Evolutionary conservation across 202 grass and related monocot species (phyloP).

Genomic region (Eragrostis tef): DNA sequence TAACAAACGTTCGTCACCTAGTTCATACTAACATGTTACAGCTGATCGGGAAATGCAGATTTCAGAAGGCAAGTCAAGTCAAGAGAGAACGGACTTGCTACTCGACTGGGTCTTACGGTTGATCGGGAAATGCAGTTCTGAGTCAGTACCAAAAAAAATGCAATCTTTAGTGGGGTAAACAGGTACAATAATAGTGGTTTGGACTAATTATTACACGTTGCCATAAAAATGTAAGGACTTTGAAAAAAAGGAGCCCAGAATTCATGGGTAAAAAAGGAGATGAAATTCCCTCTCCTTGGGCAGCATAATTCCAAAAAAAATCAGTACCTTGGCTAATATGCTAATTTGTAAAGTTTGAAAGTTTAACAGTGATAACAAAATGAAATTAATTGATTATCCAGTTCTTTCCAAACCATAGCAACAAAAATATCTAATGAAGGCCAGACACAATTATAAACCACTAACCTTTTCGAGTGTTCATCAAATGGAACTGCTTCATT

Average conservation of each 20-base stretch:
- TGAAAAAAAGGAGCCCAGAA: not conserved
- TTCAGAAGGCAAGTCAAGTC: no score
- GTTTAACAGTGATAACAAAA: slow-evolving; percentile 13
- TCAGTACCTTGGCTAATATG: not conserved
- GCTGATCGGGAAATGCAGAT: no score
- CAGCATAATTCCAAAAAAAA: slow-evolving; percentile 6
- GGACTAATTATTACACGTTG: slow-evolving; percentile 14
- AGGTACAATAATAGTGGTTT: not conserved
- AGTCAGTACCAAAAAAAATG: not conserved
- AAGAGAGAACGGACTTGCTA: slow-evolving; percentile 14
- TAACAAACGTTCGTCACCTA: slow-evolving; percentile 4
- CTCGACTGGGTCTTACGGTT: not conserved
- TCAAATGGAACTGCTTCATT: slow-evolving; percentile 41
- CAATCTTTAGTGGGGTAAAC: slow-evolving; percentile 16
- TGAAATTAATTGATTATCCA: slow-evolving; percentile 4
- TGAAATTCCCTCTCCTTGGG: not conserved
- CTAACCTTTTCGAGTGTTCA: slow-evolving; percentile 52
- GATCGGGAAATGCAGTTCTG: no score
- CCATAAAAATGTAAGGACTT: not conserved
- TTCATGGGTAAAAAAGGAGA: not conserved
- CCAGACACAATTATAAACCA: slow-evolving; percentile 31
- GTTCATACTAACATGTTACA: not conserved
- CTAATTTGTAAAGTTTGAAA: not conserved
- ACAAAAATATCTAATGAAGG: slow-evolving; percentile 15
- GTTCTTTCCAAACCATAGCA: slow-evolving; percentile 24